A percentile compares a stretch with the other conserved stretches of the same genome.
phyloP scores from a whole-genome alignment of 805 yeast species.

The Naumovozyma dairenensis region DNA sequence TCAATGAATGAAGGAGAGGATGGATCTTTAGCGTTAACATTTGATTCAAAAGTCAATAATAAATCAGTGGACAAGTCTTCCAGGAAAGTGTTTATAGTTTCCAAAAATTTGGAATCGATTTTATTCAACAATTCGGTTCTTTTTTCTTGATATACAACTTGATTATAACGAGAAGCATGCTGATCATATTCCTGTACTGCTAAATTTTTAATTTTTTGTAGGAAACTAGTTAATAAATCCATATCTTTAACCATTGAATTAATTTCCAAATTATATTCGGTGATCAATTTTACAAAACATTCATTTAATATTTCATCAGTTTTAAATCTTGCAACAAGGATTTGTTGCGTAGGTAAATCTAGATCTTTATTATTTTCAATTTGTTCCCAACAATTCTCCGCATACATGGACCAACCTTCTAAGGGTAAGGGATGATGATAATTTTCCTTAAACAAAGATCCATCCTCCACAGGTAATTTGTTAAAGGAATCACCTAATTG shows the following conservation, averaged over 20 bases:
- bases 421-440: constrained; percentile 84
- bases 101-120: constrained; percentile 38
- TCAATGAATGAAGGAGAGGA: constrained; percentile 9
- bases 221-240: constrained; percentile 32
- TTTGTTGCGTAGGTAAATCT: constrained; percentile 94
- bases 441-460: constrained; percentile 45
- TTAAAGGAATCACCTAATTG: constrained; percentile 55
- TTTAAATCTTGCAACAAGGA: constrained; percentile 84
- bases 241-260: constrained; percentile 23
- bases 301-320: constrained; percentile 77
- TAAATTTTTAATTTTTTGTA: constrained; percentile 36
- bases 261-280: constrained; percentile 26
- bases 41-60: constrained; percentile 22
- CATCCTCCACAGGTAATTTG: constrained; percentile 15
- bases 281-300: constrained; percentile 38
- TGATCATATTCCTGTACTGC: constrained; percentile 50
- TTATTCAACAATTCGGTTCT: constrained; percentile 38
- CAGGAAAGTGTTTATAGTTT: constrained; percentile 36
- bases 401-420: constrained; percentile 93
- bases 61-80: constrained; percentile 30
- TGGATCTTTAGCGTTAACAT: constrained; percentile 19
- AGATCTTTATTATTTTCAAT: constrained; percentile 87
- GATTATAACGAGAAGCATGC: constrained; percentile 67
- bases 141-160: constrained; percentile 56
- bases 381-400: constrained; percentile 87